Evolutionary conservation across 2,329 filamentous ascomycete species (phyloP).

Genomic region (Fusarium acutatum): DNA sequence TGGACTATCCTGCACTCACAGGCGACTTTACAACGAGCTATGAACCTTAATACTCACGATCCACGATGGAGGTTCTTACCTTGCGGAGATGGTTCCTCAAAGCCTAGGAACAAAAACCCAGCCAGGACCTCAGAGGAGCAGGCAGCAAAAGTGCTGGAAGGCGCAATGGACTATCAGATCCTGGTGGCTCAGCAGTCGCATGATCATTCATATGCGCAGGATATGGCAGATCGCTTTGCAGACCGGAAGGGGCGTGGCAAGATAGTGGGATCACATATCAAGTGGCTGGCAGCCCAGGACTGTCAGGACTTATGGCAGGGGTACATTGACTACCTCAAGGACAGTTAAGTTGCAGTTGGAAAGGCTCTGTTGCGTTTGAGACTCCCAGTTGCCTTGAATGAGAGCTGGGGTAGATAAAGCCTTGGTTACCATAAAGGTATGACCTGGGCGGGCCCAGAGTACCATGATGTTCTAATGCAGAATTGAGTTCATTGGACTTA

Average conservation of each 20-base stretch:
- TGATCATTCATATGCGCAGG: background rate
- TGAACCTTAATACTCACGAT: background rate
- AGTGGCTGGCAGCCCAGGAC: background rate
- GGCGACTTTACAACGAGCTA: background rate
- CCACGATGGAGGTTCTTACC: background rate
- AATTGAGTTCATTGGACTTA: background rate
- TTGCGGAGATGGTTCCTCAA: background rate
- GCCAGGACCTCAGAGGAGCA: background rate
- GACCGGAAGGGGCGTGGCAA: background rate
- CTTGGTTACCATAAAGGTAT: background rate
- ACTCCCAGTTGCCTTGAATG: background rate
- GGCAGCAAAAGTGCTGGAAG: background rate
- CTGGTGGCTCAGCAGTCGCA: background rate
- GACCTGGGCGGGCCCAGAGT: background rate
- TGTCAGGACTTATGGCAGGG: background rate
- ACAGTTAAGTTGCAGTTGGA: background rate
- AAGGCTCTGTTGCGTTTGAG: background rate
- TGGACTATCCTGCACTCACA: background rate
- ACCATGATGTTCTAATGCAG: slow-evolving; percentile 5
- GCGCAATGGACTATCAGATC: background rate
- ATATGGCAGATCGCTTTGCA: background rate
- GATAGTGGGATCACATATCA: background rate
- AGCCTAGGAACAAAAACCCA: background rate
- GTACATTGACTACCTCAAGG: background rate
- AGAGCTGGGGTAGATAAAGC: background rate